A percentile compares a stretch with the other conserved stretches of the same genome.
Evolutionary conservation across 2,329 filamentous ascomycete genomes (phyloP).

Genomic region (Podosphaera fusca): DNA sequence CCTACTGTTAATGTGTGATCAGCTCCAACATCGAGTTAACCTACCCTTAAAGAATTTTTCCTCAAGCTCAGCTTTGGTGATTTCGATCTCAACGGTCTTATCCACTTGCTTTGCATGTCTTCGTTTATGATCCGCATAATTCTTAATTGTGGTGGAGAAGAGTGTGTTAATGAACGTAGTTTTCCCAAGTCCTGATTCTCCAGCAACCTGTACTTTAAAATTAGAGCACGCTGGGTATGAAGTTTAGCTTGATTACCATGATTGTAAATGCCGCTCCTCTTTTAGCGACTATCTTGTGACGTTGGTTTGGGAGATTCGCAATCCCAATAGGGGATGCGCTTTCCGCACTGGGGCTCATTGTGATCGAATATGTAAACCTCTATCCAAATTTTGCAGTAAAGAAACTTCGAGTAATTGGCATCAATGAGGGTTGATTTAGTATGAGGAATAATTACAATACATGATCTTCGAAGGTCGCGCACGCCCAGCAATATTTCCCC

Average conservation of each 20-base stretch:
- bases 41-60: conserved; percentile 99
- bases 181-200: conserved; percentile 95
- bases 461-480: background rate
- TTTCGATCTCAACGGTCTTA: conserved; percentile 99
- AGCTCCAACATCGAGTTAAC: conserved; percentile 1
- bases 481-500: conserved; percentile 3
- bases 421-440: background rate
- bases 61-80: conserved; percentile 97
- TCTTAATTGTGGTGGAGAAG: conserved; percentile 99
- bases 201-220: conserved; percentile 50
- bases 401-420: background rate
- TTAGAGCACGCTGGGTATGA: conserved; percentile 2
- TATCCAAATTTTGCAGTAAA: background rate
- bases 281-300: conserved; percentile 53
- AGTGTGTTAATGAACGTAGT: conserved; percentile 99
- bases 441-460: background rate
- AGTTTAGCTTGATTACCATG: conserved; percentile 40
- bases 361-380: background rate
- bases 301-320: conserved; percentile 38
- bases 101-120: conserved; percentile 98
- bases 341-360: conserved; percentile 34
- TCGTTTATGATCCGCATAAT: conserved; percentile 99
- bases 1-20: conserved; percentile 7
- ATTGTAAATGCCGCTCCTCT: conserved; percentile 97
- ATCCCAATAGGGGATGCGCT: conserved; percentile 49